Evolutionary conservation across 306 rosid genomes (phyloP), one percentile per base, ranked within the genome.

Genomic region (Citrullus amarus): DNA sequence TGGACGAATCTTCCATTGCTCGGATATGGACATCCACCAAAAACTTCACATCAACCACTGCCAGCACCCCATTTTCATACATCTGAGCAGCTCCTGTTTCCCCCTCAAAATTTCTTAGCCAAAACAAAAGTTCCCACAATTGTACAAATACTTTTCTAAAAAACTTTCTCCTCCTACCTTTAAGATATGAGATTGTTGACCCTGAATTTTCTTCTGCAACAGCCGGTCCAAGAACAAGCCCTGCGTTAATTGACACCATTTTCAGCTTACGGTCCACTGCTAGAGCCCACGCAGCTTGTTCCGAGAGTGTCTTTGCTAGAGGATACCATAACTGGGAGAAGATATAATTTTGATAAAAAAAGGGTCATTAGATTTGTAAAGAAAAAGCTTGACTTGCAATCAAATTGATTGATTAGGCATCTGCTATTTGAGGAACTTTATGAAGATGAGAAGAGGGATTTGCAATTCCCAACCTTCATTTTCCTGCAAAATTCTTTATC

Each of bases 201-300:
- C 7, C 43, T 54, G 81, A 76, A 46, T 81, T 87, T 30, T 81
- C 82, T 72, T 81, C 85, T 7, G 85, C 72, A 10, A 87, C 83
- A 10, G 34, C 17, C 5, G 88, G 85, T 18, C 88, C 86, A 25
- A 85, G 73, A 30, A 87, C 84, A 4, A 85, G 77, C 12, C 88
- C 88, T n/a, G 88, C 81, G 9, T 87, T 87, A 32, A 87, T 81
- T 15, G 88, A 83, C 0, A 87, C 85, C 85, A 85, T 81, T 59
- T 87, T 81, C 7, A 85, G 79, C 83, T 22, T 74, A 28, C 87
- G 78, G 82, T 87, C 90, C 90, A 83, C 79, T 28, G 90, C 83
- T 46, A 81, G 67, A n/a, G 90, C 88, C 90, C 87, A 85, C 20
- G 88, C 90, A 18, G 87, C 82, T 66, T 87, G 81, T 53, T 87